Evolutionary conservation across 257 asterid species (phyloP).

Genomic region (Primulina tabacum): DNA sequence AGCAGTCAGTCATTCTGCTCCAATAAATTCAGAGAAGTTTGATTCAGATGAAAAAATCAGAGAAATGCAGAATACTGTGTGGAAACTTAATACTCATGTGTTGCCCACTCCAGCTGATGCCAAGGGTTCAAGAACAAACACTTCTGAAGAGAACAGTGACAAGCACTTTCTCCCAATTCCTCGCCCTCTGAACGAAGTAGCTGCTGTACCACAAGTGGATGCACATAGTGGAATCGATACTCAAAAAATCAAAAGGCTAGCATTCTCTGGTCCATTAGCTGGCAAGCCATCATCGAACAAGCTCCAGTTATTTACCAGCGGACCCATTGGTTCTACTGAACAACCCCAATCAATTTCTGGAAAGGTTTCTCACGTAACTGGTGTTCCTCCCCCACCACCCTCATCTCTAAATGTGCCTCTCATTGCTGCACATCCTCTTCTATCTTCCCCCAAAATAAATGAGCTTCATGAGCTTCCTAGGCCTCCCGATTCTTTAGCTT

Average conservation of each 20-base stretch:
- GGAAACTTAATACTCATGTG: slow-evolving; percentile 61
- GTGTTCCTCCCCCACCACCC: slow-evolving; percentile 35
- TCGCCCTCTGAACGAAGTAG: slow-evolving; percentile 57
- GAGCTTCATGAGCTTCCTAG: slow-evolving; percentile 99
- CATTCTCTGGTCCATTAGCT: slow-evolving; percentile 85
- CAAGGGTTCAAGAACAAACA: slow-evolving; percentile 49
- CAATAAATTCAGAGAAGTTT: slow-evolving; percentile 75
- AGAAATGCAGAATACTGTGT: slow-evolving; percentile 48
- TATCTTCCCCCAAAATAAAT: slow-evolving; percentile 72
- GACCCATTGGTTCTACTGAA: slow-evolving; percentile 53
- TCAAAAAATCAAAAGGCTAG: slow-evolving; percentile 47
- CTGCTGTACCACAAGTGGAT: slow-evolving; percentile 45
- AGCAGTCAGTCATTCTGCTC: slow-evolving; percentile 79
- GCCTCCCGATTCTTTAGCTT: slow-evolving; percentile 70
- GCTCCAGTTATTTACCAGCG: slow-evolving; percentile 47
- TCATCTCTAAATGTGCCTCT: slow-evolving; percentile 41
- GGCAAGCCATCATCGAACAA: slow-evolving; percentile 67
- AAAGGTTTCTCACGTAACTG: slow-evolving; percentile 39
- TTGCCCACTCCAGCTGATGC: slow-evolving; percentile 94
- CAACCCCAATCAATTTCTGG: slow-evolving; percentile 49
- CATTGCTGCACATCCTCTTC: slow-evolving; percentile 61
- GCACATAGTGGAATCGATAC: slow-evolving; percentile 46
- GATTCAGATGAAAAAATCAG: slow-evolving; percentile 59
- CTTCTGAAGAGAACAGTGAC: slow-evolving; percentile 45
- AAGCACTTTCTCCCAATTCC: slow-evolving; percentile 72